A percentile compares a stretch with the other conserved stretches of the same genome.
These are phyloP conservation scores for Lyophyllum shimeji DNA, from an alignment of 768 basidiomycete species.

Conservation along the genomic window DNA sequence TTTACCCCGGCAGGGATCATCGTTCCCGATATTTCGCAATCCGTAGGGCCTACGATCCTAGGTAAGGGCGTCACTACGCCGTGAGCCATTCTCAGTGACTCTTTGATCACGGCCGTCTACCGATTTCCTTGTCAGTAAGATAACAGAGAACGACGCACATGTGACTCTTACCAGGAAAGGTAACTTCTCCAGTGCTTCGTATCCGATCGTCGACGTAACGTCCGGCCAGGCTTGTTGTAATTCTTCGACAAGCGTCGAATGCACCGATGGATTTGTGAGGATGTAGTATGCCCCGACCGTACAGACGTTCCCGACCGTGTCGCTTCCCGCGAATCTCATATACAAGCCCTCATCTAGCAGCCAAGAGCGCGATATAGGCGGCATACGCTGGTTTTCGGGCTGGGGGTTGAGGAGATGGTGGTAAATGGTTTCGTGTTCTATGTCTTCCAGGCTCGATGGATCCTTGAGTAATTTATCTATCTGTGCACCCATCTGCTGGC, in stretches of 20 bases:
- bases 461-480: conserved; percentile 34
- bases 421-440: conserved; percentile 37
- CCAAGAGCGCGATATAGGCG: conserved; percentile 31
- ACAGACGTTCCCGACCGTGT: conserved; percentile 41
- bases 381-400: conserved; percentile 28
- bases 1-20: conserved; percentile 9
- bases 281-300: conserved; percentile 36
- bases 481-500: conserved; percentile 32
- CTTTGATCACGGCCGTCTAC: conserved; percentile 49
- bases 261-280: conserved; percentile 28
- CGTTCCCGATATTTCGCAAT: conserved; percentile 32
- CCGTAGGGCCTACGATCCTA: conserved; percentile 36
- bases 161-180: conserved; percentile 41
- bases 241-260: conserved; percentile 27
- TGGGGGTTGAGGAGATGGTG: conserved; percentile 35
- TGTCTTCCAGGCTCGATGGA: conserved; percentile 26
- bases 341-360: conserved; percentile 36
- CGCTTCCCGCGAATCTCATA: conserved; percentile 42
- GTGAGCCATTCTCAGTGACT: conserved; percentile 41
- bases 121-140: background rate
- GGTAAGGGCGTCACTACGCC: conserved; percentile 38
- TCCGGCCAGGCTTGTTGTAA: conserved; percentile 42
- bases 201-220: conserved; percentile 24
- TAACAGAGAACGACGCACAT: background rate
- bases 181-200: conserved; percentile 41